Evolutionary conservation across 345 rosid species (phyloP).

Genomic region (Citrus australasica): DNA sequence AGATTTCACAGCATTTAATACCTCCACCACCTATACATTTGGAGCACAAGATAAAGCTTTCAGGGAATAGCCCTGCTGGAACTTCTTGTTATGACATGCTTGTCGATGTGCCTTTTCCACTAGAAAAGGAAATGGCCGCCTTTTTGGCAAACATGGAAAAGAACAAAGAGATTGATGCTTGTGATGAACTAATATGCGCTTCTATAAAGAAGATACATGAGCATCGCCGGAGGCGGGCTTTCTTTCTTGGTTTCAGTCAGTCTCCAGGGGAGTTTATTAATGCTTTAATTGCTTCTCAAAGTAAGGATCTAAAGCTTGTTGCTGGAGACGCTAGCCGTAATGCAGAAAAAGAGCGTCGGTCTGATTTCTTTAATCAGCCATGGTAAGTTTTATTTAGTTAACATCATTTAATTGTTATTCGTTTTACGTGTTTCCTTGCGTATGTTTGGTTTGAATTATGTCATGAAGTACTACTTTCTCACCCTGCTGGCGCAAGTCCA

Average conservation of each 20-base stretch:
- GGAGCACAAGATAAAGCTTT: constrained; percentile 58
- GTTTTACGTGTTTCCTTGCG: background rate
- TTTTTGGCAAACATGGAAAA: constrained; percentile 39
- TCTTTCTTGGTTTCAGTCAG: constrained; percentile 58
- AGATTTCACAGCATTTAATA: constrained; percentile 44
- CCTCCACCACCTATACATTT: constrained; percentile 51
- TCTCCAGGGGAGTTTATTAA: constrained; percentile 58
- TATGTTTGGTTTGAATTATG: background rate
- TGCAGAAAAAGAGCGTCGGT: constrained; percentile 36
- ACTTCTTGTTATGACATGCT: constrained; percentile 52
- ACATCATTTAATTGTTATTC: background rate
- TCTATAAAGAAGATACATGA: constrained; percentile 47
- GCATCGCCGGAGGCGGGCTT: constrained; percentile 50
- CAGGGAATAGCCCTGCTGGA: constrained; percentile 50
- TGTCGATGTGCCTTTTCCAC: constrained; percentile 51
- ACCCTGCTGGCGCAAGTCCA: background rate
- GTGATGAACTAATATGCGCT: constrained; percentile 37
- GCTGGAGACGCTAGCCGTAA: constrained; percentile 42
- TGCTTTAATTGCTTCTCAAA: constrained; percentile 48
- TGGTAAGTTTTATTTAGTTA: constrained; percentile 28
- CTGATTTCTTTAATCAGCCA: constrained; percentile 49
- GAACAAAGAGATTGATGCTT: constrained; percentile 47
- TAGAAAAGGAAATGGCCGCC: constrained; percentile 43
- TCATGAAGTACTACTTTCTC: background rate
- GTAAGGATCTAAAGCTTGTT: constrained; percentile 52